Percentiles rank a stretch among this genome's conserved stretches.
These are phyloP conservation scores for Hortiboletus campestris DNA, from an alignment of 768 basidiomycete species.

Conservation along the genomic window DNA sequence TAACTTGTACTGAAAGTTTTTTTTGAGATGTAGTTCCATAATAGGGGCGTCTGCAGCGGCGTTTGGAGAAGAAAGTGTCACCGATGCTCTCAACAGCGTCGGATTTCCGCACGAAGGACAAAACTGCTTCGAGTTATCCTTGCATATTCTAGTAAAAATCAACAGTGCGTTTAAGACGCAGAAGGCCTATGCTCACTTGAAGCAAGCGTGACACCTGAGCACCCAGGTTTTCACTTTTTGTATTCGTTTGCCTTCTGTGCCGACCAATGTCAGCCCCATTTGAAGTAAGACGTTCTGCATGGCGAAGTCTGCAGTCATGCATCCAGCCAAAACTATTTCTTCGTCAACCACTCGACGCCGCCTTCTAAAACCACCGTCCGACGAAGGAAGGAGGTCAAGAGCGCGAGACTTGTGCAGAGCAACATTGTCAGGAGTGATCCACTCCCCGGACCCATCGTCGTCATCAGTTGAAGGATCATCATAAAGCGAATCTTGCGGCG, in stretches of 20 bases:
- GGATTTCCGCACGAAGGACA: conserved; percentile 97
- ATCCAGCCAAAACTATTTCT: conserved; percentile 63
- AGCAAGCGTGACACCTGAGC: conserved; percentile 95
- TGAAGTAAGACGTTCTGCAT: conserved; percentile 98
- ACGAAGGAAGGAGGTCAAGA: conserved; percentile 72
- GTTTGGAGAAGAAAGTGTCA: conserved; percentile 72
- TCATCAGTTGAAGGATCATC: conserved; percentile 74
- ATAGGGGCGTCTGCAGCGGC: conserved; percentile 59
- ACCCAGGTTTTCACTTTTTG: conserved; percentile 94
- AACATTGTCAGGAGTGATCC: conserved; percentile 94
- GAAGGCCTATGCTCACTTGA: conserved; percentile 69
- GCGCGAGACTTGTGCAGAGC: conserved; percentile 83
- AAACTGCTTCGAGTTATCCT: conserved; percentile 92
- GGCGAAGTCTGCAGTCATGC: conserved; percentile 98
- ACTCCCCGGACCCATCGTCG: conserved; percentile 88
- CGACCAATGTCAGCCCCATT: conserved; percentile 88
- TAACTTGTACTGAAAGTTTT: conserved; percentile 90
- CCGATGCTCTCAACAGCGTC: conserved; percentile 85
- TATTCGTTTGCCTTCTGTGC: conserved; percentile 88
- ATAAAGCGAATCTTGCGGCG: conserved; percentile 42
- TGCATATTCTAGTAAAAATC: conserved; percentile 71
- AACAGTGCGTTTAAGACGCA: neutral
- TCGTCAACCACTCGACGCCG: conserved; percentile 37
- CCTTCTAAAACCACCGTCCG: conserved; percentile 30
- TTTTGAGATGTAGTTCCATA: conserved; percentile 90